Evolutionary conservation across 225 moss, liverwort and hornwort genomes (phyloP), one percentile per base, ranked within the genome.

Genomic region (Marchantia paleacea): DNA sequence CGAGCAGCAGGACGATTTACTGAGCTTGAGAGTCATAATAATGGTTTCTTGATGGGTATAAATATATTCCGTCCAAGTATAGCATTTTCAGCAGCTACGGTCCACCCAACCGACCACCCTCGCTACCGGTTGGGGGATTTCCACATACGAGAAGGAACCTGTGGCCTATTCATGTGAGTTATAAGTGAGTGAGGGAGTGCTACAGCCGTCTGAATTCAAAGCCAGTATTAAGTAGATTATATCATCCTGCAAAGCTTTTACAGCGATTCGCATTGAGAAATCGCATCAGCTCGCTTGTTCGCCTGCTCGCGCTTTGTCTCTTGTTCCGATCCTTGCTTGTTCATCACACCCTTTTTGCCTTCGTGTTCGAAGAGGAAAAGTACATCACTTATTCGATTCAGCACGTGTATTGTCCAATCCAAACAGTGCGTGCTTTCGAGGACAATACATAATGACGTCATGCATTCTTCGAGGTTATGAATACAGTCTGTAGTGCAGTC

Each of bases 391-490:
- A 26, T 70, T 70, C 48, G 19, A 0, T 26, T 70, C 47, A 70
- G 69, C 69, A 70, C 69, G 69, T 70, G 69, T 70, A 49, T 29
- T 26, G 39, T 39, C 47, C 48, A 70, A 70, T 70, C 48, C 39
- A 49, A 19, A 49, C 47, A 70, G 47, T 70, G 69, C 66, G 48
- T 8, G 15, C 16, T 70, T 70, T 26, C 9, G 9, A 5, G 20
- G 47, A 49, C 48, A 12, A 31, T 19, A 18, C 11, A 18, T 48
- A 16, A 18, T 47, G 69, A 70, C 69, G 47, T 70, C 69, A 70
- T 39, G 48, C 48, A 70, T 39, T 39, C 19, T 28, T 70, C 48
- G 47, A 70, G 69, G 11, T 68, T 16, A 28, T 68, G 68, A 11
- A 31, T 22, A 26, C 18, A 18, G 69, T 39, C 3, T 39, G 39